Evolutionary conservation across 345 rosid genomes (phyloP).

Genomic region (Eucalyptus pauciflora): DNA sequence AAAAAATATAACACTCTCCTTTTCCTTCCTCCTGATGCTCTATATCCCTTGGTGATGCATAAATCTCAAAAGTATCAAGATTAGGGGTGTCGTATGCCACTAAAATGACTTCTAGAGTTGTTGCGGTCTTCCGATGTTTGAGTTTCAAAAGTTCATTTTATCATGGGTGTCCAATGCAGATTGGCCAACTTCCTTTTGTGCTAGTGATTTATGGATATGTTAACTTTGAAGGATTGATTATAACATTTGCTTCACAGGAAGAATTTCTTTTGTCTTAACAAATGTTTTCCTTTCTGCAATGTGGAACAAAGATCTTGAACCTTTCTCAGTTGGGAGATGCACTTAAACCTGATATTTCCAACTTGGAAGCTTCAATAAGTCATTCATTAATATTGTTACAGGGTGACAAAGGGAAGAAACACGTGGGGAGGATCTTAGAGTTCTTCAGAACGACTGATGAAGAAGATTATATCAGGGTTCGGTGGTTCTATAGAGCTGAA

Average conservation of each 20-base stretch:
- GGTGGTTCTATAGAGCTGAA: constrained; percentile 90
- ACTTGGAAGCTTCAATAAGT: not conserved
- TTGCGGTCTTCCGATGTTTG: not conserved
- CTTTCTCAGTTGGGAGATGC: not conserved
- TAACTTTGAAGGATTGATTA: not conserved
- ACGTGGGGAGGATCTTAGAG: constrained; percentile 70
- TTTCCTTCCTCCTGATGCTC: not conserved
- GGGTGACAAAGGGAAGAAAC: constrained; percentile 55
- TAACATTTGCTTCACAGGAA: not conserved
- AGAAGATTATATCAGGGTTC: constrained; percentile 76
- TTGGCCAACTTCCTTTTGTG: not conserved
- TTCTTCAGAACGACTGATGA: constrained; percentile 65
- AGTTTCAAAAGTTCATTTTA: not conserved
- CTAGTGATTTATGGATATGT: not conserved
- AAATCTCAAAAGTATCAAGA: not conserved
- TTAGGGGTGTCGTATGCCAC: not conserved
- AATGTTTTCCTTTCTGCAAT: not conserved
- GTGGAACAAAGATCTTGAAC: not conserved
- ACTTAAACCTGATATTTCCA: not conserved
- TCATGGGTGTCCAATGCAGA: not conserved
- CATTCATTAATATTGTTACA: constrained; percentile 10
- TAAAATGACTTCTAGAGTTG: not conserved
- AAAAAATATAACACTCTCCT: not conserved
- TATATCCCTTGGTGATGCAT: not conserved
- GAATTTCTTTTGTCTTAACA: not conserved